These are phyloP conservation scores for Dothideomycetes sp. DNA, from an alignment of 2,329 filamentous ascomycete genomes.

Conservation along the genomic window DNA sequence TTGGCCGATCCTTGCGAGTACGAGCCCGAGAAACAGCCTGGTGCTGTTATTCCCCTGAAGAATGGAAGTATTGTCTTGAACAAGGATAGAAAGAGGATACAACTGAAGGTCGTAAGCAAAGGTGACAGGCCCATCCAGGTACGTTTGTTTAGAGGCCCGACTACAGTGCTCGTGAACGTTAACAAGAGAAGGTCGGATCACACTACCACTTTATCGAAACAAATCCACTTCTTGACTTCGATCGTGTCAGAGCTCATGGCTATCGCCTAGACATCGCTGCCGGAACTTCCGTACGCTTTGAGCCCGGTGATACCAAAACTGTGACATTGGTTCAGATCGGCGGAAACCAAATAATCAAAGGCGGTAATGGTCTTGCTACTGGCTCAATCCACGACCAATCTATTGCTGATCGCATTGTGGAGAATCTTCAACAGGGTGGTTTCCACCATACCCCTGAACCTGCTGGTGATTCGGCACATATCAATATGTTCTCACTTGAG, in stretches of 20 bases:
- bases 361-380: conserved; percentile 71
- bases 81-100: conserved; percentile 62
- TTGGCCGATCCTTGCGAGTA: conserved; percentile 52
- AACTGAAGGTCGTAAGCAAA: conserved; percentile 68
- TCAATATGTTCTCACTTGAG: conserved; percentile 62
- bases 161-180: no score
- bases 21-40: conserved; percentile 60
- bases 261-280: conserved; percentile 83
- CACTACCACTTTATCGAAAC: conserved; percentile 95
- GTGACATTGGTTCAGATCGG: conserved; percentile 84
- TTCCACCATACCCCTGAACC: conserved; percentile 72
- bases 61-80: conserved; percentile 59
- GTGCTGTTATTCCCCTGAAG: conserved; percentile 66
- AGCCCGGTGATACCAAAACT: conserved; percentile 86
- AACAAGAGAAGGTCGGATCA: conserved; percentile 71
- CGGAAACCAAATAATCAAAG: conserved; percentile 68
- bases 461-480: conserved; percentile 42
- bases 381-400: conserved; percentile 58
- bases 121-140: conserved; percentile 88
- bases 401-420: conserved; percentile 56
- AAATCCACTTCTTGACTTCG: conserved; percentile 85
- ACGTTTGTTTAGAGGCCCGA: no score
- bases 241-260: conserved; percentile 72
- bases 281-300: conserved; percentile 85
- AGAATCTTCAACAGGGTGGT: conserved; percentile 58